Evolutionary conservation across 2,329 filamentous ascomycete species (phyloP), one percentile per base, ranked within the genome.

Genomic region (Tolypocladium sp.): DNA sequence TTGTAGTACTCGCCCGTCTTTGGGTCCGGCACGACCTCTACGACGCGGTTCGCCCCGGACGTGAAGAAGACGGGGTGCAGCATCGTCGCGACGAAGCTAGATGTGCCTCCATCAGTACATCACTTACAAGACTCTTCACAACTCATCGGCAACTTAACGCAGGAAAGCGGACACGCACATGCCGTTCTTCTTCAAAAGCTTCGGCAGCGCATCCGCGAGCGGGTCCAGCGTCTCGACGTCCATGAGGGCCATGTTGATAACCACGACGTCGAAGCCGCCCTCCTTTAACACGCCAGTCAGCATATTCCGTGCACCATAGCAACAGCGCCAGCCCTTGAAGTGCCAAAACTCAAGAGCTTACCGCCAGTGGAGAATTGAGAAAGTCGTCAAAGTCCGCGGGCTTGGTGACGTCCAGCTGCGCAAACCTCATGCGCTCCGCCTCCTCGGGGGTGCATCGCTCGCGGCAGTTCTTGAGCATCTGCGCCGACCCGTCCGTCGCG

Each of bases 61-160:
- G 79, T 81, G 63, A 78, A 76, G 67, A 81, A 79, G 5, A 77
- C 73, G 7, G 79, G 79, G 60, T 81, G 79, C 10, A 81, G 74
- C 44, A 79, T 62, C 0, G 76, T 77, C 1, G 73, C 76, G n/a
- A 77, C 74, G 62, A 79, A 79, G 37, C 76, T 77, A 55, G 15
- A 33, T 15, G 35, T 20, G 25, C 22, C 7, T 15, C 13, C 1
- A 38, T n/a, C n/a, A 55, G 46, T 13, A 51, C 17, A 15, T 2
- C 2, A 3, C 12, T 8, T 12, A 15, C 7, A 12, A 15, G 25
- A 33, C 7, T 10, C 6, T 20, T 17, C 2, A 30, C 46, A 20
- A 49, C 25, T 20, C 17, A 44, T 4, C 40, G 2, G 25, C 33
- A n/a, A 17, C 6, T 20, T 12, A 40, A n/a, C 12, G 30, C 41